A percentile compares a stretch with the other conserved stretches of the same genome.
Evolutionary conservation across 2,329 filamentous ascomycete species (phyloP).

Genomic region (Neofusicoccum laricinum): DNA sequence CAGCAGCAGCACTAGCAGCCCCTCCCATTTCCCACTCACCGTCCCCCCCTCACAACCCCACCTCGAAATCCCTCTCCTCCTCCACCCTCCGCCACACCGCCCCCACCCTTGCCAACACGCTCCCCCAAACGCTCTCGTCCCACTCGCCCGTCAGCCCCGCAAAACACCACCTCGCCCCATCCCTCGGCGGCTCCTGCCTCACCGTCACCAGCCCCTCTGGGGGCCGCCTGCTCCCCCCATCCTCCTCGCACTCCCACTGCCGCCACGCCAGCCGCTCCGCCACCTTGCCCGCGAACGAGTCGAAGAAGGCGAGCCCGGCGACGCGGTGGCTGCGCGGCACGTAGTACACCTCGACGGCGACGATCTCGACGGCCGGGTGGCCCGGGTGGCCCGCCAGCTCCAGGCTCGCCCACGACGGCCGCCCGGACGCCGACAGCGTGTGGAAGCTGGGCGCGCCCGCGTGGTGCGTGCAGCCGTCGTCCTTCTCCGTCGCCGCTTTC

Average conservation of each 20-base stretch:
- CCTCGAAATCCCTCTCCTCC: neutral
- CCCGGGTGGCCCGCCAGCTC: conserved; percentile 15
- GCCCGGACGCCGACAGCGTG: neutral
- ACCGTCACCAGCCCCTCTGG: conserved; percentile 23
- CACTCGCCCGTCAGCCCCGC: conserved; percentile 24
- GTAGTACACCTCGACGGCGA: conserved; percentile 27
- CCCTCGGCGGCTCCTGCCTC: conserved; percentile 26
- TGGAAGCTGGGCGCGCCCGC: conserved; percentile 20
- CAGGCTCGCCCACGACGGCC: neutral
- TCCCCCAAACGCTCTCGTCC: conserved; percentile 21
- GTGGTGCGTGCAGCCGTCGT: conserved; percentile 24
- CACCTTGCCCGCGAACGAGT: conserved; percentile 21
- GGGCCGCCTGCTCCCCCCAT: conserved; percentile 18
- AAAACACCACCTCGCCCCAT: conserved; percentile 28
- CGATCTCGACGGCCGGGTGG: conserved; percentile 22
- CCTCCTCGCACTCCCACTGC: conserved; percentile 23
- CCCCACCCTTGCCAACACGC: conserved; percentile 25
- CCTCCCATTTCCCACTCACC: neutral
- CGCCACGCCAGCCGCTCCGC: conserved; percentile 23
- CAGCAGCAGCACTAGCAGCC: conserved; percentile 6
- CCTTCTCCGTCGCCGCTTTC: conserved; percentile 16
- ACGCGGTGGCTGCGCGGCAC: conserved; percentile 26
- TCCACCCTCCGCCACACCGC: conserved; percentile 28
- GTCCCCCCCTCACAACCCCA: neutral
- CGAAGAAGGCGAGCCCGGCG: conserved; percentile 25